A percentile compares a stretch with the other conserved stretches of the same genome.
These are phyloP conservation scores for Aurinia saxatilis DNA, from an alignment of 345 rosid species.

Conservation along the genomic window DNA sequence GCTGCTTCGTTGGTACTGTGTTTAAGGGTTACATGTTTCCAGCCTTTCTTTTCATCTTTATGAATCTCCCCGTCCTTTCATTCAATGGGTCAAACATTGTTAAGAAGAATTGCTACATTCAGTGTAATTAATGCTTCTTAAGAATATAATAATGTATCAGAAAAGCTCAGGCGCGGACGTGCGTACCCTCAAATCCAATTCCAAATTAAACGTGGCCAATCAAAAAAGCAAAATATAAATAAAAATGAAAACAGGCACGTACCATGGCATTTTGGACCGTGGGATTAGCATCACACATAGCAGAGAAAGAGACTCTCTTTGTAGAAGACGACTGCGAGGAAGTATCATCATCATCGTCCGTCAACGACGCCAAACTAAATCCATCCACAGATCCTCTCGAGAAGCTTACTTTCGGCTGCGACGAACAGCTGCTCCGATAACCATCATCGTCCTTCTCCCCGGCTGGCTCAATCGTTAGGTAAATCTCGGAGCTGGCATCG, in stretches of 20 bases:
- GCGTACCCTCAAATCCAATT: too few relatives aligned
- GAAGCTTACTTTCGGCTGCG: conserved; percentile 32
- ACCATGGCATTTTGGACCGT: conserved; percentile 26
- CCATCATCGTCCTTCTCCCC: conserved; percentile 52
- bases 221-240: too few relatives aligned
- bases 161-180: not conserved
- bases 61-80: conserved; percentile 18
- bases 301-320: conserved; percentile 38
- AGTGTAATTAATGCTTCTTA: too few relatives aligned
- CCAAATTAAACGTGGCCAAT: too few relatives aligned
- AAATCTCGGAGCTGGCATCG: conserved; percentile 42
- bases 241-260: not conserved
- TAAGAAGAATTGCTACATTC: not conserved
- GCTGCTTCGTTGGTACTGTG: conserved; percentile 26
- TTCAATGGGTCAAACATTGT: conserved; percentile 12
- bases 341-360: conserved; percentile 66
- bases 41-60: conserved; percentile 22
- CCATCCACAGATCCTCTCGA: conserved; percentile 33
- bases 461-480: conserved; percentile 53
- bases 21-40: conserved; percentile 31
- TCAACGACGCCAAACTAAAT: conserved; percentile 57
- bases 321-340: conserved; percentile 48
- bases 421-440: conserved; percentile 52
- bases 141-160: too few relatives aligned
- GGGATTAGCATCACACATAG: conserved; percentile 30